Conservation (phyloP, 2,329 filamentous ascomycete species). For the Fonsecaea multimorphosa region DNA sequence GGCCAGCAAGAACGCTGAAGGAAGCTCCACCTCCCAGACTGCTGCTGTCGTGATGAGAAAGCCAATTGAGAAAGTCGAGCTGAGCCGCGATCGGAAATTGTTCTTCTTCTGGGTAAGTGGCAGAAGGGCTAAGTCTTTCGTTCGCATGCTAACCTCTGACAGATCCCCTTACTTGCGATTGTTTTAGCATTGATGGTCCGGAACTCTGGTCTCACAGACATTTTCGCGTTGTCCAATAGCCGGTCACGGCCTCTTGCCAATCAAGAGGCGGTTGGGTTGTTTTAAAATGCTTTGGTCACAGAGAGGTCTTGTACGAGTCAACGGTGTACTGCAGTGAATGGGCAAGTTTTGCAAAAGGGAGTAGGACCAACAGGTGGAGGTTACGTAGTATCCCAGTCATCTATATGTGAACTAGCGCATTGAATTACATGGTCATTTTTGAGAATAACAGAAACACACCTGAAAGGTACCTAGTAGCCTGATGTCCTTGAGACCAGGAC, state of each 20-base stretch:
- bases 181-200: constrained; percentile 54
- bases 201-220: constrained; percentile 40
- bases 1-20: background rate
- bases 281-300: constrained; percentile 8
- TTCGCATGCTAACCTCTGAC: constrained; percentile 35
- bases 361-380: background rate
- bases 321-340: background rate
- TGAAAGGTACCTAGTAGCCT: too few species aligned
- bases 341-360: background rate
- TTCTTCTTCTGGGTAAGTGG: constrained; percentile 60
- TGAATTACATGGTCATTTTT: background rate
- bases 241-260: background rate
- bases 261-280: constrained; percentile 22
- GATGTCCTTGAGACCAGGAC: too few species aligned
- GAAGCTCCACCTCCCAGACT: background rate
- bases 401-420: background rate
- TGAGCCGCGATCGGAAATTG: constrained; percentile 57
- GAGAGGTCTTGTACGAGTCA: background rate
- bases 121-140: constrained; percentile 1
- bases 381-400: background rate
- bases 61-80: constrained; percentile 51
- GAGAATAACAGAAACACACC: background rate
- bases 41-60: constrained; percentile 3
- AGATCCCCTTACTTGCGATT: constrained; percentile 57
- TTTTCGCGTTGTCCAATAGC: constrained; percentile 21